Evolutionary conservation across 169 alveolate species (phyloP).

Genomic region (Cryptosporidium baileyi): DNA sequence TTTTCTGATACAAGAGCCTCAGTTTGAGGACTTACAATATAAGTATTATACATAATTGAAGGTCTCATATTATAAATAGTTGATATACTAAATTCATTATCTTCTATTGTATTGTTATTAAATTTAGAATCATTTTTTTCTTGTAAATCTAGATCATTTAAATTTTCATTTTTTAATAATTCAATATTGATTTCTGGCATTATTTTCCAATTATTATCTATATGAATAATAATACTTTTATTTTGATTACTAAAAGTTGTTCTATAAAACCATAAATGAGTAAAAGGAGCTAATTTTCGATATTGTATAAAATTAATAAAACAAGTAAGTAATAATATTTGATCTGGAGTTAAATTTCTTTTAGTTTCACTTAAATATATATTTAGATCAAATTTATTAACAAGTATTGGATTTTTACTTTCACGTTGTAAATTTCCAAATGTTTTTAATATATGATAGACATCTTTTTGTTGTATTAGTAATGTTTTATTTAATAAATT

Average conservation of each 20-base stretch:
- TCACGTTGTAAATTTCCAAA: slow-evolving; percentile 5
- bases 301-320: slow-evolving; percentile 11
- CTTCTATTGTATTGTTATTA: not conserved
- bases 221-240: slow-evolving; percentile 13
- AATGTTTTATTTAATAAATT: not conserved
- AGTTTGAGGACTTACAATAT: slow-evolving; percentile 41
- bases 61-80: slow-evolving; percentile 4
- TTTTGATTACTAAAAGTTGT: slow-evolving; percentile 22
- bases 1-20: slow-evolving; percentile 63
- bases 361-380: slow-evolving; percentile 2
- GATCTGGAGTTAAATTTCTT: slow-evolving; percentile 23
- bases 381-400: slow-evolving; percentile 9
- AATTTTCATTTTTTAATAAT: not conserved
- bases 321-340: slow-evolving; percentile 29
- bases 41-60: slow-evolving; percentile 39
- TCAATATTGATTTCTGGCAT: slow-evolving; percentile 37
- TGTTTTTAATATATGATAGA: slow-evolving; percentile 35
- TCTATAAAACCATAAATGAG: slow-evolving; percentile 61
- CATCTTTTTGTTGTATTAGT: slow-evolving; percentile 48
- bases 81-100: slow-evolving; percentile 19
- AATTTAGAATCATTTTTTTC: not conserved
- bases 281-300: slow-evolving; percentile 31
- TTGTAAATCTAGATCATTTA: not conserved
- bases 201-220: slow-evolving; percentile 32
- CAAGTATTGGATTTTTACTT: slow-evolving; percentile 17